Evolutionary conservation across 768 basidiomycete species (phyloP).

Genomic region (Pleurotus tuoliensis): DNA sequence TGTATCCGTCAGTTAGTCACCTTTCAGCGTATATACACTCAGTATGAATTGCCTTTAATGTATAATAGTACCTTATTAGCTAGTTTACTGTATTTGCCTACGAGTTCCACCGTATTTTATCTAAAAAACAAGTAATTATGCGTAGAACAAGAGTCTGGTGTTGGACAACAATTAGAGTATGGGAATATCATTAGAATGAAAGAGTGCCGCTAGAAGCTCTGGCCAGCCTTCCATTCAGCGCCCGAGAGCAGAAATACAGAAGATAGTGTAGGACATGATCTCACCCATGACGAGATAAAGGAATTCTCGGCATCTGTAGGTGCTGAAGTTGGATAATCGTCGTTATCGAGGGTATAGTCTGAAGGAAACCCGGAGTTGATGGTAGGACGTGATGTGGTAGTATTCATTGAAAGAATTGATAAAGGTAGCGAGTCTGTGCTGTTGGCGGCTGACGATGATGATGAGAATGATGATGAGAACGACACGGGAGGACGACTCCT

Average conservation of each 20-base stretch:
- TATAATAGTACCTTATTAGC: too few relatives aligned
- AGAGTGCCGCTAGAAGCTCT: background rate
- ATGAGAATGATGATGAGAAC: background rate
- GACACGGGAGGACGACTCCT: background rate
- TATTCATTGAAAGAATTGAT: slow-evolving; percentile 1
- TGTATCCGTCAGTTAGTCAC: too few relatives aligned
- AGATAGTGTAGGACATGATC: slow-evolving; percentile 18
- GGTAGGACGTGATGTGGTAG: background rate
- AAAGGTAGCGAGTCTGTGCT: slow-evolving; percentile 6
- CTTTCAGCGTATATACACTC: too few relatives aligned
- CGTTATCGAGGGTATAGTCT: background rate
- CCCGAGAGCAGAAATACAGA: slow-evolving; percentile 9
- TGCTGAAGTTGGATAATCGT: background rate
- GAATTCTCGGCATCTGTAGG: slow-evolving; percentile 9
- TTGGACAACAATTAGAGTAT: background rate
- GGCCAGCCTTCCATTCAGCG: slow-evolving; percentile 5
- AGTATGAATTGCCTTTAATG: too few relatives aligned
- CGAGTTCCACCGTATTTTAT: too few relatives aligned
- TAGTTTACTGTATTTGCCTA: too few relatives aligned
- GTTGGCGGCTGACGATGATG: slow-evolving; percentile 1
- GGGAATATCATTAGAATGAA: background rate
- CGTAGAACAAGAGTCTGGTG: too few relatives aligned
- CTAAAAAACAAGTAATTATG: too few relatives aligned
- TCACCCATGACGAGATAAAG: slow-evolving; percentile 20
- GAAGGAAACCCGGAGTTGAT: background rate